Base-by-base conservation (phyloP, 306 rosid species). In the Luffa acutangula region DNA sequence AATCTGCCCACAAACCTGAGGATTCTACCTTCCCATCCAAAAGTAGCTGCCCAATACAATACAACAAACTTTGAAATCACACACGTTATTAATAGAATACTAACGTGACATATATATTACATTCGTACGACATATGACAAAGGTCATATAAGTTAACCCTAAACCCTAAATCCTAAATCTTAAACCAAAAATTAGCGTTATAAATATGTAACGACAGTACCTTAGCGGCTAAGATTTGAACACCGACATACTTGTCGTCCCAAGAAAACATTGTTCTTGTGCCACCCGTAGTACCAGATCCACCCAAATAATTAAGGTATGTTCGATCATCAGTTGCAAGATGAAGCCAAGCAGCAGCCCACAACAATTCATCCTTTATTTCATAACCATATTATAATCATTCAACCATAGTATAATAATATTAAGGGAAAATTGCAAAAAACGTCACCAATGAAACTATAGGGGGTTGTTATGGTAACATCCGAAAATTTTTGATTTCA, bases 261-360 rank as follows among this genome's bases (percentile, higher is more conserved):
- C 94, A 91, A n/a, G 86, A 78, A 64, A 91, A 89, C 63, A 1
- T 21, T 12, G 91, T 7, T 83, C 88, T 82, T 2, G 37, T 25
- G n/a, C 92, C 92, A 8, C 92, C 91, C 3, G 43, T 53, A 18
- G 72, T 78, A 0, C 45, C 25, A 2, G 84, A 57, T 36, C 18
- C 34, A 4, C 54, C 78, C 2, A 89, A 21, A 59, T 63, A 87
- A 67, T 89, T 81, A 25, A 83, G 77, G 85, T 89, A 89, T 2
- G 1, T 56, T 77, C n/a, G 13, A 1, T 41, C 34, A 15, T 51
- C 34, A 0, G 88, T 88, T 0, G 97, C 91, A 6, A 87, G 89
- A 6, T 87, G 51, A 70, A 91, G 89, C 94, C 97, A 91, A 42
- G 91, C 88, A 42, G 94, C 88, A 21, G 90, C 94, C 97, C 94